Base-by-base conservation (phyloP, 139 green algal genomes). In the Chlamydomonas sphaeroides region DNA sequence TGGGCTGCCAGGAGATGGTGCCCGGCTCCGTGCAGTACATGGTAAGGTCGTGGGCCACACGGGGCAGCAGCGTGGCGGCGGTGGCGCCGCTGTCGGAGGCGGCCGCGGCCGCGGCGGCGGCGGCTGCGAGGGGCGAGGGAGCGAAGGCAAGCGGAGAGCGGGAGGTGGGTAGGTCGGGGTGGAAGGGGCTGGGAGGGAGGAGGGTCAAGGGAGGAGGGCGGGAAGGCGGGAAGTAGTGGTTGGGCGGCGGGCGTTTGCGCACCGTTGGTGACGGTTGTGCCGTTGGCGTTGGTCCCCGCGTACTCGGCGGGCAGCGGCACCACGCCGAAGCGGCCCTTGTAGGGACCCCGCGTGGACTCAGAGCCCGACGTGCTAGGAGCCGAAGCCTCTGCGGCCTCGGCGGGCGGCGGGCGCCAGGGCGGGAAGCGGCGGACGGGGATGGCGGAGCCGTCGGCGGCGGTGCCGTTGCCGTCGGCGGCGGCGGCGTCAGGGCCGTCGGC, bases 1-100 rank as follows among this genome's bases (percentile, higher is more conserved):
- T 17, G 28, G 48, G 23, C 2, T 65, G 73, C 49, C 53, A 87
- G 17, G 20, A 33, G n/a, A 87, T 73, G 28, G 74, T 83, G 28
- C 67, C 74, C 1, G 83, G 83, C 25, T 78, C 56, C 5, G 74
- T 63, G 26, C 49, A 68, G 51, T 38, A 87, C 68, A 87, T 83
- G 36, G 71, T 82, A 3, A 87, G 66, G 48, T 84, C 77, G 1
- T 39, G 35, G 0, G 65, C 77, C 6, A 84, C 8, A 35, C 76
- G 72, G 18, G 77, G 77, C 14, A 84, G 77, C 10, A 57, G 23
- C 2, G 32, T 62, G 75, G 61, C 14, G 23, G 77, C 36, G 48
- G 25, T 28, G 32, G 39, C 28, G 69, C 39, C n/a, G 28, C 5
- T 42, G 45, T 17, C 65, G 65, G 23, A 26, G 14, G 30, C 36